These are phyloP conservation scores for Fraxinus greggii DNA, from an alignment of 305 asterid genomes.

Conservation along the genomic window DNA sequence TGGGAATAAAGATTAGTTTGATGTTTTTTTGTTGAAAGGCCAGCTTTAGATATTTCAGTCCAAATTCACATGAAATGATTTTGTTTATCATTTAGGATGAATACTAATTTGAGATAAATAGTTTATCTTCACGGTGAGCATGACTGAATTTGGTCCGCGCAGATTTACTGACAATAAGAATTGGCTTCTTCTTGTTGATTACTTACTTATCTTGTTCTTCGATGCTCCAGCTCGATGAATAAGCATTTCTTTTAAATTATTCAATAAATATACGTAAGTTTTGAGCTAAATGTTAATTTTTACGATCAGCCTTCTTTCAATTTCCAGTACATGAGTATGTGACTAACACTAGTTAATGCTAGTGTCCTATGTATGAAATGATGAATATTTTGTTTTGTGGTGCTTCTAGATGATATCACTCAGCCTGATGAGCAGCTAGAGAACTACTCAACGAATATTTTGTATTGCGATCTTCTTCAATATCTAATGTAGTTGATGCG, in stretches of 20 bases:
- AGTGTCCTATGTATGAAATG: slow-evolving; percentile 13
- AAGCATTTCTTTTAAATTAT: not conserved
- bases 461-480: slow-evolving; percentile 34
- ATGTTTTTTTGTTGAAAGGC: not conserved
- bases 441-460: slow-evolving; percentile 22
- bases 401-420: slow-evolving; percentile 77
- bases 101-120: not conserved
- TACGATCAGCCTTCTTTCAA: not conserved
- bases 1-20: not conserved
- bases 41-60: not conserved
- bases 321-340: slow-evolving; percentile 2
- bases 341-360: slow-evolving; percentile 5
- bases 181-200: not conserved
- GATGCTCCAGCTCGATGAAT: not conserved
- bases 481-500: slow-evolving; percentile 33
- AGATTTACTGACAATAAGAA: not conserved
- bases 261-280: not conserved
- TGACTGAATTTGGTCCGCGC: not conserved
- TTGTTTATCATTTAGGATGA: not conserved
- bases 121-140: not conserved
- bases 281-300: not conserved
- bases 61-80: not conserved
- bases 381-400: slow-evolving; percentile 34
- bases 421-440: slow-evolving; percentile 55
- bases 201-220: not conserved